Evolutionary conservation across 305 asterid genomes (phyloP), one percentile per base, ranked within the genome.

Genomic region (Solanum hybrid): DNA sequence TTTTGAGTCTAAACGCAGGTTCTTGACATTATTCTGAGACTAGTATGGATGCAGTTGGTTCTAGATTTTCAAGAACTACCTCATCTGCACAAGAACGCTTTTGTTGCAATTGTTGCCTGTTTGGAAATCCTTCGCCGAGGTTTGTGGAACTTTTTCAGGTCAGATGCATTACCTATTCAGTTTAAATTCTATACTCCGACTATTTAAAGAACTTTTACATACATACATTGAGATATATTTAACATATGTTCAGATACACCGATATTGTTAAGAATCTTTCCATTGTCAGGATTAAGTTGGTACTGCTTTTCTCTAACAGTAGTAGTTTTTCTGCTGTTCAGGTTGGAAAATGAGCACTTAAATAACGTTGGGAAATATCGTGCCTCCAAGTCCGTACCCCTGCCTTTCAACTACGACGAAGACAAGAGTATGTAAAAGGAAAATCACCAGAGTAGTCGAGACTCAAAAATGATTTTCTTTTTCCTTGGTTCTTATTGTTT

Each of bases 111-210:
- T 10, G 92, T 96, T 26, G 98, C 98, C 40, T 90, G 95, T 93
- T 88, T 97, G 91, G 99, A 96, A 92, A 97, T 97, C 39, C 90
- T 97, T 34, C 98, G 99, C 12, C 98, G 99, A 5, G 96, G 98
- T 81, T 95, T 97, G 42, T 97, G 99, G 98, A 97, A 97, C 90
- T 97, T 97, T 92, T 97, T 97, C 96, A 97, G 99, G 99, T 96
- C 57, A 34, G 83, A 61, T 29, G 20, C 40, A 51, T 46, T 84
- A 46, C 24, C 26, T 46, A 46, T 29, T 29, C 11, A 46, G 74
- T 84, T 84, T 29, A 33, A 31, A 24, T 46, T 29, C 13, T 46
- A 18, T 9, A 16, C 87, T 46, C 9, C 1, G 14, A 42, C 37
- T 26, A 11, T 46, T 1, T 42, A 28, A 28, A 26, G 2, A 82